Conservation (phyloP, 1,139 yeast genomes). For the Geotrichum restrictum region DNA sequence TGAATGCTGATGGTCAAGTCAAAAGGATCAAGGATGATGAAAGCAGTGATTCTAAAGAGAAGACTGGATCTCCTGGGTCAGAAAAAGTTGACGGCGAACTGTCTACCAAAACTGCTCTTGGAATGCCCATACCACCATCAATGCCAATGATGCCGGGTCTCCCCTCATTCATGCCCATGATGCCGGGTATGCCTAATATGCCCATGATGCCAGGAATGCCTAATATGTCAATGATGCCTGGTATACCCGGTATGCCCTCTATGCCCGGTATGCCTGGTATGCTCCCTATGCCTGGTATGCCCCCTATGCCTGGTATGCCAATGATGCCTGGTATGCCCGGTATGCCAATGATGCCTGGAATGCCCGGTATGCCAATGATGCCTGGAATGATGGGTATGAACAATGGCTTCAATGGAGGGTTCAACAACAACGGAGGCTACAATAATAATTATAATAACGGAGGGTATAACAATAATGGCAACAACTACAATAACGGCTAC, state of each 20-base stretch:
- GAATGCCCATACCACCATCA: constrained; percentile 2
- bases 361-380: constrained; percentile 7
- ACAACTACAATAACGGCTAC: background rate
- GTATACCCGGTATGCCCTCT: constrained; percentile 24
- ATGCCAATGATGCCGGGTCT: constrained; percentile 25
- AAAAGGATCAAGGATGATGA: constrained; percentile 16
- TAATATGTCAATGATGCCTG: constrained; percentile 26
- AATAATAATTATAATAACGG: constrained; percentile 10
- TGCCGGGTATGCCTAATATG: constrained; percentile 25
- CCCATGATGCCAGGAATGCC: constrained; percentile 23
- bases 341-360: constrained; percentile 25
- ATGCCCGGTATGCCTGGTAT: constrained; percentile 23
- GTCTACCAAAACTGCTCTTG: constrained; percentile 14
- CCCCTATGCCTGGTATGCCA: constrained; percentile 24
- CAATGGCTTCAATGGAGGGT: constrained; percentile 5
- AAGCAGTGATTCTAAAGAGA: constrained; percentile 1
- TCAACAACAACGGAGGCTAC: constrained; percentile 3
- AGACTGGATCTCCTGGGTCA: constrained; percentile 8
- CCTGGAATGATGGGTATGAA: constrained; percentile 12
- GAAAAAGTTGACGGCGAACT: constrained; percentile 18
- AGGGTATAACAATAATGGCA: background rate
- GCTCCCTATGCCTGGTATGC: constrained; percentile 26
- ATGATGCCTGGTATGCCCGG: constrained; percentile 22
- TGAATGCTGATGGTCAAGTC: constrained; percentile 10
- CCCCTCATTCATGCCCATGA: constrained; percentile 24